Conservation (phyloP, 306 rosid species). For the Rubus parviflorus region DNA sequence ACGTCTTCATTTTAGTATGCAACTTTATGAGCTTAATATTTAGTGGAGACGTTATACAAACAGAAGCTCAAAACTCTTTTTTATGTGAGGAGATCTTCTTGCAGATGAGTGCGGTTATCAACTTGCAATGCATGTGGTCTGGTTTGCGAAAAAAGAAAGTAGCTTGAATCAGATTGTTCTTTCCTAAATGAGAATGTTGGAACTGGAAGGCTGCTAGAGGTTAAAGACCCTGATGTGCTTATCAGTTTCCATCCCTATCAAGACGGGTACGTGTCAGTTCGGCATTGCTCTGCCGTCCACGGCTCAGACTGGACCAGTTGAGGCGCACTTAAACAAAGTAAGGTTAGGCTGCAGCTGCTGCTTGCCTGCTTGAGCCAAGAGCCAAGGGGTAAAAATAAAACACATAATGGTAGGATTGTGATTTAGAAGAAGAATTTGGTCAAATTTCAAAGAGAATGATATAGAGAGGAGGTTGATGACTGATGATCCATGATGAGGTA, state of each 20-base stretch:
- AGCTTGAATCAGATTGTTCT: background rate
- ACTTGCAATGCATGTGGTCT: conserved; percentile 2
- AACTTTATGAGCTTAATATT: background rate
- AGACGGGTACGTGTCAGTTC: conserved; percentile 4
- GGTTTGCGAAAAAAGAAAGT: background rate
- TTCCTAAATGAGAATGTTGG: background rate
- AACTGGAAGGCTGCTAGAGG: background rate
- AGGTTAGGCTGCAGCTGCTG: conserved; percentile 3
- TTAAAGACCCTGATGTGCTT: background rate
- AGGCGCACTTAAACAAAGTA: conserved; percentile 5
- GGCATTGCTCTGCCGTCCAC: conserved; percentile 25
- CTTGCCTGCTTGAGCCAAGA: background rate
- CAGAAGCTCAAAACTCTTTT: background rate
- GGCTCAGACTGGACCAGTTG: conserved; percentile 13
- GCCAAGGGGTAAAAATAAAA: background rate
- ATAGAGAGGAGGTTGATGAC: background rate
- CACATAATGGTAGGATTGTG: conserved; percentile 13
- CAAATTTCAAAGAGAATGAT: background rate
- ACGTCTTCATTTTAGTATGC: background rate
- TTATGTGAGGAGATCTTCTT: background rate
- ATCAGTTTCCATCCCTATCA: conserved; percentile 6
- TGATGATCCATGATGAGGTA: conserved; percentile 8
- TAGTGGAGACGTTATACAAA: background rate
- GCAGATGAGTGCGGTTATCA: background rate
- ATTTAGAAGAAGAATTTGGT: conserved; percentile 11